phyloP scores from a whole-genome alignment of 2,329 filamentous ascomycete genomes.

The Nigrospora osmanthi region DNA sequence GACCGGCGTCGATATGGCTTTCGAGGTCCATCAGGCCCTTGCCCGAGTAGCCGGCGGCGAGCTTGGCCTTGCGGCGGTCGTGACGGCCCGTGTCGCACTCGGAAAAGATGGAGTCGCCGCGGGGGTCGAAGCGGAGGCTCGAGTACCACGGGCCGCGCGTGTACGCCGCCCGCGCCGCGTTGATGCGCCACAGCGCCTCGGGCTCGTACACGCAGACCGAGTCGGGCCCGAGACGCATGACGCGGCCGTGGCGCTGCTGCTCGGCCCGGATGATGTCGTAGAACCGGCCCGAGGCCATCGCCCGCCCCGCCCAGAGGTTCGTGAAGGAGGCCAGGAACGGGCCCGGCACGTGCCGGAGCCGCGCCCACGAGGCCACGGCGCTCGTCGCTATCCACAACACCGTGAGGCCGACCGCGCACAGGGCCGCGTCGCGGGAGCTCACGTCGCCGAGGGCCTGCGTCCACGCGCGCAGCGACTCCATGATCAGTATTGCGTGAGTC shows the following conservation, averaged over 20 bases:
- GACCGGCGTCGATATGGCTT: slow-evolving; percentile 12
- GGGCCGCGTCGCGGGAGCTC: neutral
- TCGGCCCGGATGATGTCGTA: neutral
- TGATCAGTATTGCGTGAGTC: too few species aligned
- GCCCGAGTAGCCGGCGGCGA: slow-evolving; percentile 1
- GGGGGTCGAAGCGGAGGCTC: neutral
- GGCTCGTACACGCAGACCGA: neutral
- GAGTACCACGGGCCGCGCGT: slow-evolving; percentile 1
- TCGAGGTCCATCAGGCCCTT: slow-evolving; percentile 3
- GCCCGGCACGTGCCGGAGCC: slow-evolving; percentile 1
- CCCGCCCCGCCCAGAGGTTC: neutral
- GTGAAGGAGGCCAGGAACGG: slow-evolving; percentile 1
- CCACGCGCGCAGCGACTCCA: too few species aligned
- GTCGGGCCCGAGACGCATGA: neutral
- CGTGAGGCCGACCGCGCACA: neutral
- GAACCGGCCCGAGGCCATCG: neutral
- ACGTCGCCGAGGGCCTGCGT: too few species aligned
- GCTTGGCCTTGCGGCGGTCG: slow-evolving; percentile 3
- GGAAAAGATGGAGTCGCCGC: neutral
- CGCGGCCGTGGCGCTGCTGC: neutral
- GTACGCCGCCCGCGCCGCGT: slow-evolving; percentile 1
- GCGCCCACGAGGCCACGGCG: neutral
- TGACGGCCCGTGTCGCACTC: slow-evolving; percentile 1
- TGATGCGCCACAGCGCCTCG: slow-evolving; percentile 1
- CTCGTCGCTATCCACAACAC: neutral